Percentiles rank a stretch among this genome's conserved stretches.
Evolutionary conservation across 2,329 filamentous ascomycete species (phyloP).

Genomic region (Coniochaeta hoffmannii): DNA sequence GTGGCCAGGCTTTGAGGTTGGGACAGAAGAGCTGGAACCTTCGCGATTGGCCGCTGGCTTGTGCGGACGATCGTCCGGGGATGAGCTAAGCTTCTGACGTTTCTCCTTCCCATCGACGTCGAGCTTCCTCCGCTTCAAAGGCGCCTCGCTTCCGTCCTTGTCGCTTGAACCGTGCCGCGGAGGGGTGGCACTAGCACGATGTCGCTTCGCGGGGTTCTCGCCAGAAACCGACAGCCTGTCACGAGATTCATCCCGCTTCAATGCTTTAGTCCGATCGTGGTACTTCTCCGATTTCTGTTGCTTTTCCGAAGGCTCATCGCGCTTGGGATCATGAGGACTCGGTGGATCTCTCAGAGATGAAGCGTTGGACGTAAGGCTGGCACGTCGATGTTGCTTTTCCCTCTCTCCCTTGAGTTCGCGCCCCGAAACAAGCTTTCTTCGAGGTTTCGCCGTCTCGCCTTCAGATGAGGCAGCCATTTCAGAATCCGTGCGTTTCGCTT

Average conservation of each 20-base stretch:
- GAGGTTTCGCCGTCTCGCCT: constrained; percentile 50
- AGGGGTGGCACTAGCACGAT: constrained; percentile 52
- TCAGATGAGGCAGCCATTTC: constrained; percentile 48
- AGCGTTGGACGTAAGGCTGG: constrained; percentile 49
- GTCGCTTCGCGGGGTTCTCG: constrained; percentile 49
- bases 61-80: constrained; percentile 37
- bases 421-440: constrained; percentile 57
- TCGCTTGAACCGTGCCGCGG: constrained; percentile 43
- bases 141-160: constrained; percentile 43
- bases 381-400: constrained; percentile 49
- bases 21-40: constrained; percentile 12
- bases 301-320: constrained; percentile 43
- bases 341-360: constrained; percentile 45
- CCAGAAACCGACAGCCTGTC: constrained; percentile 43
- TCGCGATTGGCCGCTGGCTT: constrained; percentile 37
- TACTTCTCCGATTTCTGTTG: constrained; percentile 43
- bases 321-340: constrained; percentile 42
- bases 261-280: constrained; percentile 51
- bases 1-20: constrained; percentile 24
- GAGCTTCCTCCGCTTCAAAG: constrained; percentile 49
- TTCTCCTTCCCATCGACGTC: constrained; percentile 47
- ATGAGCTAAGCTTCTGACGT: constrained; percentile 32
- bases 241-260: constrained; percentile 54
- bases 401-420: constrained; percentile 53
- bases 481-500: constrained; percentile 45